Evolutionary conservation across 768 basidiomycete species (phyloP), one percentile per base, ranked within the genome.

Genomic region (Lepiota venenata): DNA sequence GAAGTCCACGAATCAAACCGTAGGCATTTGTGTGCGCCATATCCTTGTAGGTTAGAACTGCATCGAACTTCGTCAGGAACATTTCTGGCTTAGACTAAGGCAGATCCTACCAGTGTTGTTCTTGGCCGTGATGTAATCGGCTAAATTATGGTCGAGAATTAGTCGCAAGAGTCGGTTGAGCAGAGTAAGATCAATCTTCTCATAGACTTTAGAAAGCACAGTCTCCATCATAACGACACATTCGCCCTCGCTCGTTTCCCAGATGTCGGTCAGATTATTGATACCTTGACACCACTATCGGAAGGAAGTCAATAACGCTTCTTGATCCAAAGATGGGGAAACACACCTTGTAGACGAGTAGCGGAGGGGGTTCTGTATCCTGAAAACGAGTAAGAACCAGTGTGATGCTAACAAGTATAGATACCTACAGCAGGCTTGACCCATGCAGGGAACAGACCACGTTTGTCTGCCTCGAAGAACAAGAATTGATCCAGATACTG

Each of bases 201-300:
- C 97, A 69, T 98, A 98, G 16, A 98, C 97, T 72, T 97, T 94
- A 27, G 92, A 94, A 37, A 97, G 79, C 5, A 96, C 93, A 0
- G 97, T 99, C 75, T 99, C 97, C 95, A 98, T 98, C 75, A 99
- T 79, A 41, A 98, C 97, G 63, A 93, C 90, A 71, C 94, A 98
- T 74, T 98, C 96, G 58, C 97, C 97, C 63, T 99, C 95, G 56
- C 85, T 83, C 0, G 95, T 98, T 73, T 98, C 97, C 97, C 97
- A 99, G 38, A 99, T 85, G 56, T 99, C 96, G 2, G 91, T 94
- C 67, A 98, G 69, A 70, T 99, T 99, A 74, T 98, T 98, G 78
- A 98, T 95, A 39, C 97, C 97, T 73, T 98, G 96, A 65, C 94
- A 96, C 96, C 96, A 98, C 80, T 77, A 44, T 32, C 10, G 32